Conservation (phyloP, 306 rosid genomes). For the Rosa chinensis region DNA sequence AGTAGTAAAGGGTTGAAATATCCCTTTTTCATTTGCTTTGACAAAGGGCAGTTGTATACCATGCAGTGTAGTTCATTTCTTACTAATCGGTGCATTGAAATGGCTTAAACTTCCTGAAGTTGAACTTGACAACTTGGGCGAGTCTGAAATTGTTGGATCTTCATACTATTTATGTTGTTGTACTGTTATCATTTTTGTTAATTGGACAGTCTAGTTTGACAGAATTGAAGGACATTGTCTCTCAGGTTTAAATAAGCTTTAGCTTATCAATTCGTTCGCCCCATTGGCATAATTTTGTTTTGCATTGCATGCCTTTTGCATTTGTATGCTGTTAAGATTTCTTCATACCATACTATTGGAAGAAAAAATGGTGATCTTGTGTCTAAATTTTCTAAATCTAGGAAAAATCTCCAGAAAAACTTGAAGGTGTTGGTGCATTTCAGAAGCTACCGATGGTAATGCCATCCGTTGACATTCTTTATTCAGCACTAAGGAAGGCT, state of each 20-base stretch:
- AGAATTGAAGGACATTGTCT: background rate
- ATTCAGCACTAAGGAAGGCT: conserved; percentile 80
- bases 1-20: background rate
- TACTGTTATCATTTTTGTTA: background rate
- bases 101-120: background rate
- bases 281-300: background rate
- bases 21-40: background rate
- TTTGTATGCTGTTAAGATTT: background rate
- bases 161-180: background rate
- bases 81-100: background rate
- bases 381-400: conserved; percentile 30
- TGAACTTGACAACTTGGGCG: background rate
- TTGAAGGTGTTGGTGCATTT: conserved; percentile 80
- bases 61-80: background rate
- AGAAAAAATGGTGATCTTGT: conserved; percentile 8
- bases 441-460: conserved; percentile 94
- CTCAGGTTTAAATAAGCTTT: background rate
- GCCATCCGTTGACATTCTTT: conserved; percentile 80
- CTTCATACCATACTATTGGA: background rate
- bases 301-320: background rate
- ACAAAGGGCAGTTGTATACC: background rate
- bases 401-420: conserved; percentile 47
- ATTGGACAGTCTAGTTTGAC: background rate
- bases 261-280: background rate
- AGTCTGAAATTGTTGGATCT: background rate